Conservation (phyloP, 2,329 filamentous ascomycete species). For the Ophiostoma quercus region DNA sequence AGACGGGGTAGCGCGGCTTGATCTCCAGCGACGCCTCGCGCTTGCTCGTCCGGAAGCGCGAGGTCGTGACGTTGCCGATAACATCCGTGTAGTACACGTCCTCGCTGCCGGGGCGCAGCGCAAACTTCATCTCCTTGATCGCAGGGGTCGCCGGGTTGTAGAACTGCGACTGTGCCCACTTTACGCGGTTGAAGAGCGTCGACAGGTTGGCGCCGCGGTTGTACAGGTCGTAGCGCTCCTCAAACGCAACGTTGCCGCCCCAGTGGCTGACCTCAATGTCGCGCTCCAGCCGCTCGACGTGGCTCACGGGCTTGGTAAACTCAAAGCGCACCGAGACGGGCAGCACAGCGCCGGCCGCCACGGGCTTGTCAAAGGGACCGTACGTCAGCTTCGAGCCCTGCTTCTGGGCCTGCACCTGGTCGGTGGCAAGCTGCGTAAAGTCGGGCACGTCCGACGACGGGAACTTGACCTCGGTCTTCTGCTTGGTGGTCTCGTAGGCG, state of each 20-base stretch:
- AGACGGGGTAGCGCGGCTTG: slow-evolving; percentile 92
- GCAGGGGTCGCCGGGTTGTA: slow-evolving; percentile 73
- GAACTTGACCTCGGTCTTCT: slow-evolving; percentile 96
- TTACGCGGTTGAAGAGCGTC: slow-evolving; percentile 67
- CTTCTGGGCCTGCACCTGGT: slow-evolving; percentile 64
- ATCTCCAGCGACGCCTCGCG: slow-evolving; percentile 81
- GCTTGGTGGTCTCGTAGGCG: slow-evolving; percentile 79
- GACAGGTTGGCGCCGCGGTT: slow-evolving; percentile 79
- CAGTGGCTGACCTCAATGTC: slow-evolving; percentile 96
- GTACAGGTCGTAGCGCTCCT: slow-evolving; percentile 84
- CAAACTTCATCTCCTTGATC: slow-evolving; percentile 74
- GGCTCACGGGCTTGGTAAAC: slow-evolving; percentile 85
- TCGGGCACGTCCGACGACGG: slow-evolving; percentile 72
- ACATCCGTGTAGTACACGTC: slow-evolving; percentile 94
- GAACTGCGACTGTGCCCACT: slow-evolving; percentile 68
- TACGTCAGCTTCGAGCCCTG: slow-evolving; percentile 84
- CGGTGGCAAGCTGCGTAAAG: slow-evolving; percentile 69
- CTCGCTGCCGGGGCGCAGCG: slow-evolving; percentile 70
- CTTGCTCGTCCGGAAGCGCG: slow-evolving; percentile 70
- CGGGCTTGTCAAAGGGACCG: slow-evolving; percentile 69
- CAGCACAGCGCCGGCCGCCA: slow-evolving; percentile 69
- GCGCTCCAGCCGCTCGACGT: slow-evolving; percentile 73
- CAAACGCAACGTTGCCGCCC: slow-evolving; percentile 92
- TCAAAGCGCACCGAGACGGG: slow-evolving; percentile 82
- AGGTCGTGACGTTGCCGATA: slow-evolving; percentile 95